Evolutionary conservation across 768 basidiomycete genomes (phyloP), one percentile per base, ranked within the genome.

Genomic region (Leccinum broughii): DNA sequence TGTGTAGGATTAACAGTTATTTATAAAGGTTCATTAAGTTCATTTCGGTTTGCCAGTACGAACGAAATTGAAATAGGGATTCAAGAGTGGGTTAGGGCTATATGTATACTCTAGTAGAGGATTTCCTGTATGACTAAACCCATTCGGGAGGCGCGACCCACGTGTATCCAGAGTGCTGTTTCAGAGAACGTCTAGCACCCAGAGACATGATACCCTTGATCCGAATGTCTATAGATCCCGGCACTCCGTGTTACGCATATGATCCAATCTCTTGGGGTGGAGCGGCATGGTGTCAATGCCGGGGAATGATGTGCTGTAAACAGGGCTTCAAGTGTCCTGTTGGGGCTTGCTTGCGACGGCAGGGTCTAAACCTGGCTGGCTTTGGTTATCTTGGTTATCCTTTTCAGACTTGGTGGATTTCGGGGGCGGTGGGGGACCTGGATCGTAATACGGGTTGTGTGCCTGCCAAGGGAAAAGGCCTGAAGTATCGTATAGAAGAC

Each of bases 381-480:
- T 51, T 34, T 60, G 61, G 24, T 34, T 48, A 32, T 41, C 59
- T 51, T 61, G 54, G 34, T 62, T 48, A 32, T 46, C 59, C 44
- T 61, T 56, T 41, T 64, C 56, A 22, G 51, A 9, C 2, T 66
- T 64, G 56, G 76, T 73, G 34, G 66, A 59, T 49, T 68, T 78
- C 22, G 82, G 83, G 24, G 82, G 82, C 1, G 87, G 85, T 0
- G 80, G 83, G 8, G 86, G 88, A 1, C 88, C 89, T 37, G 88
- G 85, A 71, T 91, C 88, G 69, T 91, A 91, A 53, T 78, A 68
- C 2, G 90, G 87, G 64, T 90, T 91, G 57, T 74, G 69, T 3
- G 86, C 75, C 28, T 69, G 66, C 90, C 90, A 92, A 13, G 68
- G 68, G 55, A 37, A 37, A 22, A 63, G 32, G 7, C 74, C 71